Evolutionary conservation across 768 basidiomycete species (phyloP), one percentile per base, ranked within the genome.

Genomic region (Butyriboletus loyo): DNA sequence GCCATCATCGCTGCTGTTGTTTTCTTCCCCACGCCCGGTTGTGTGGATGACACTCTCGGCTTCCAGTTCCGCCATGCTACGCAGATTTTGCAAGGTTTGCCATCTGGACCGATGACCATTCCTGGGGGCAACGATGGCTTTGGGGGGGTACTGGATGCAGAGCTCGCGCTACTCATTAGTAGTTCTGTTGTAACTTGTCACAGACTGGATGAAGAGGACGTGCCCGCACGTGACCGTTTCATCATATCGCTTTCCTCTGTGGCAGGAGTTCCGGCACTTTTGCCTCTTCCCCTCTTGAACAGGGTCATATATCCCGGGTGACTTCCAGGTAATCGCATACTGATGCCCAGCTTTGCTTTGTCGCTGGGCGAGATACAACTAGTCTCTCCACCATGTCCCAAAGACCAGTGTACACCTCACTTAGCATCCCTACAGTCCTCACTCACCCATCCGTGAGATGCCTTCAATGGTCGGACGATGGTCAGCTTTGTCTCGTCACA

Each of bases 41-140:
- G 52, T 19, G 66, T 46, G 37, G 72, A 66, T 15, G 72, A 68
- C 25, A 68, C 48, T 45, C 50, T 65, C 7, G 81, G 81, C 43
- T 77, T 79, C 84, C 85, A 90, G 62, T 82, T 72, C 24, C 86
- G 82, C 69, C 89, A 91, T 28, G 87, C 85, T 37, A 84, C 89
- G 62, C 93, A 95, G 27, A 90, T 84, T 73, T 92, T 96, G 78
- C 96, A 98, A 1, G 91, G 92, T 69, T 94, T 97, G 19, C 96
- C 95, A 57, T 98, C 92, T 13, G 92, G 89, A 1, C 91, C 94
- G 58, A 98, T 73, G 50, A 95, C 81, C 78, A 92, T 85, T 3
- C 92, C 92, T 7, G 90, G 87, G 1, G 89, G 87, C 27, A 87
- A 64, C n/a, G 70, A 10, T 5, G 53, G 35, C 47, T 57, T 70